Conservation (phyloP, 345 rosid genomes). For the Salix koriyanagi region DNA sequence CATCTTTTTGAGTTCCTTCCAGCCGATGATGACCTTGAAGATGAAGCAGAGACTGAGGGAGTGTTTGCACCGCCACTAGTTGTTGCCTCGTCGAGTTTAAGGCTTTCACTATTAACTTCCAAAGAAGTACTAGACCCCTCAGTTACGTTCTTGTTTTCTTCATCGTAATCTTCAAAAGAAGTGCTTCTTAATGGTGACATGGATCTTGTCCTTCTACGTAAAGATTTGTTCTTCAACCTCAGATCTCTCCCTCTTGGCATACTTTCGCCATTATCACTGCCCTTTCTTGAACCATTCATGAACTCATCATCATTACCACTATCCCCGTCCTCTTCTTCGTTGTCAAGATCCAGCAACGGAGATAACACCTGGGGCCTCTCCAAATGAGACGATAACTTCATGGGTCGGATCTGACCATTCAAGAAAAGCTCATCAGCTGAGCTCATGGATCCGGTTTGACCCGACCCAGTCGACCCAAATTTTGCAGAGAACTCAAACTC, state of each 20-base stretch:
- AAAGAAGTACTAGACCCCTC: not conserved
- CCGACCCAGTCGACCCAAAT: constrained; percentile 38
- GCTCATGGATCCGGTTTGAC: constrained; percentile 58
- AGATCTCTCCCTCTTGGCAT: constrained; percentile 60
- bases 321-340: constrained; percentile 46
- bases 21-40: constrained; percentile 82
- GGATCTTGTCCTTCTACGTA: constrained; percentile 78
- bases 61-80: constrained; percentile 23
- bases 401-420: constrained; percentile 89
- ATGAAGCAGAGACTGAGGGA: constrained; percentile 59
- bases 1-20: constrained; percentile 93
- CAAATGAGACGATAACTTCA: constrained; percentile 85
- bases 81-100: constrained; percentile 25
- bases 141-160: constrained; percentile 1
- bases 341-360: constrained; percentile 67
- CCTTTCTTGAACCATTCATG: constrained; percentile 6
- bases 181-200: constrained; percentile 70
- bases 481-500: constrained; percentile 91
- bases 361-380: constrained; percentile 69
- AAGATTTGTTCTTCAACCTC: constrained; percentile 59
- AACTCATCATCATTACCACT: not conserved
- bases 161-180: constrained; percentile 24
- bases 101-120: not conserved
- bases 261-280: not conserved
- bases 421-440: constrained; percentile 91